Conservation (phyloP, 2,329 filamentous ascomycete species). For the Epichloe sibirici region DNA sequence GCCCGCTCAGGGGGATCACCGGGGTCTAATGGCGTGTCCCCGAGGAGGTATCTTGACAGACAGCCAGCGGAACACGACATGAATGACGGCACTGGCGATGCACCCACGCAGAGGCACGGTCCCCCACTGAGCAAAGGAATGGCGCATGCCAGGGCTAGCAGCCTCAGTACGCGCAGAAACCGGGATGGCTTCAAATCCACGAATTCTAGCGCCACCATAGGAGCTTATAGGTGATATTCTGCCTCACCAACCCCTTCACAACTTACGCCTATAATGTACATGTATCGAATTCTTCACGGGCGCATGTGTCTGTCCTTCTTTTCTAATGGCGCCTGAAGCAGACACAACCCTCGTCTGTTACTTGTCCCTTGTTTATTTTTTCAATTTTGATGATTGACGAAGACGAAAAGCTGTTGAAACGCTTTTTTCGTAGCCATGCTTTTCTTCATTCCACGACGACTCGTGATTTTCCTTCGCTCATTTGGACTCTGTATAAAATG, state of each 20-base stretch:
- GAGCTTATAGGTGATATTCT: slow-evolving; percentile 32
- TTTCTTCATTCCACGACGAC: slow-evolving; percentile 3
- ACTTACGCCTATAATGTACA: slow-evolving; percentile 15
- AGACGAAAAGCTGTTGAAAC: slow-evolving; percentile 5
- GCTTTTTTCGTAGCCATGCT: slow-evolving; percentile 1
- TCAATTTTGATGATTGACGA: slow-evolving; percentile 15
- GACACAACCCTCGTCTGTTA: slow-evolving; percentile 3
- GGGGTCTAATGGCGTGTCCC: slow-evolving; percentile 24
- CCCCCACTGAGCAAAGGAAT: slow-evolving; percentile 31
- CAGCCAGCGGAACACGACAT: slow-evolving; percentile 27
- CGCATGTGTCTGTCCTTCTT: neutral
- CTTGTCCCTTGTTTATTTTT: slow-evolving; percentile 6
- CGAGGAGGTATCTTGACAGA: slow-evolving; percentile 38
- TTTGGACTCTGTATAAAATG: neutral
- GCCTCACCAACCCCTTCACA: slow-evolving; percentile 15
- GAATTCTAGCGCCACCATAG: slow-evolving; percentile 26
- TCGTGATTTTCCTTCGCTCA: slow-evolving; percentile 2
- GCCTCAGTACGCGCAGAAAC: slow-evolving; percentile 30
- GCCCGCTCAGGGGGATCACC: slow-evolving; percentile 32
- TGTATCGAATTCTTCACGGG: neutral
- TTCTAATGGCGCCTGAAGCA: neutral
- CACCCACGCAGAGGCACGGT: neutral
- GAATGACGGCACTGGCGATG: neutral
- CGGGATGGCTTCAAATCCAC: slow-evolving; percentile 27
- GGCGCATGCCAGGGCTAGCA: slow-evolving; percentile 32